These are phyloP conservation scores for Phytophthora idaei DNA, from an alignment of 352 stramenopile species.

Conservation along the genomic window DNA sequence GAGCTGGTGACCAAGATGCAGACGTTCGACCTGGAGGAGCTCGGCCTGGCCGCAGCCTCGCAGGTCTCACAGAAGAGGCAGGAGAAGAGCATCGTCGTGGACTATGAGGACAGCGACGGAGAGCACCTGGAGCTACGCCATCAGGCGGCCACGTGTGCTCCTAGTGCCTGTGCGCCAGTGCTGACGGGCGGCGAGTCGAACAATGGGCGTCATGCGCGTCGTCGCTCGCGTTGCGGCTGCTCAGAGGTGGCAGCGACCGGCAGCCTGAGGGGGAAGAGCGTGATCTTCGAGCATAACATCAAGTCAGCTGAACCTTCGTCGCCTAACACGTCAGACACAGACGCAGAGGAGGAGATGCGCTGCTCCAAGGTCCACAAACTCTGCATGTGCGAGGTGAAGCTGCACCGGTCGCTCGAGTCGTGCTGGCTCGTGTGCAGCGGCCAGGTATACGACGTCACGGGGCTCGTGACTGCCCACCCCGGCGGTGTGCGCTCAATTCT, in stretches of 20 bases:
- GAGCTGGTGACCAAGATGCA: conserved; percentile 20
- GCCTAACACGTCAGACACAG: conserved; percentile 21
- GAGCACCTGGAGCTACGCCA: conserved; percentile 19
- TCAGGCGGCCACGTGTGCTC: conserved; percentile 40
- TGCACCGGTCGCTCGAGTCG: conserved; percentile 91
- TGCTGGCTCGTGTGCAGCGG: conserved; percentile 95
- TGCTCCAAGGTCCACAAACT: conserved; percentile 72
- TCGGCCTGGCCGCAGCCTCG: conserved; percentile 26
- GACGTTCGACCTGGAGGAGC: conserved; percentile 60
- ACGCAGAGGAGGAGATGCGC: conserved; percentile 38
- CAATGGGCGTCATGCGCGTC: conserved; percentile 14
- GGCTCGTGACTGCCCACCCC: conserved; percentile 73
- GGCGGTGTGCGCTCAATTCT: conserved; percentile 80
- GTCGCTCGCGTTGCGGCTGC: conserved; percentile 43
- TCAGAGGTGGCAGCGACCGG: neutral
- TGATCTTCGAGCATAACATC: conserved; percentile 34
- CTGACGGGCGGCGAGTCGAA: conserved; percentile 10
- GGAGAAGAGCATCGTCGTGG: conserved; percentile 57
- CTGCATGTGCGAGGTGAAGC: conserved; percentile 75
- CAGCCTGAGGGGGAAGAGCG: conserved; percentile 39
- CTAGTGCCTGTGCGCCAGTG: conserved; percentile 50
- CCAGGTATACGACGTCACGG: conserved; percentile 89
- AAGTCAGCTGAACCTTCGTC: conserved; percentile 12
- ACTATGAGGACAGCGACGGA: conserved; percentile 52
- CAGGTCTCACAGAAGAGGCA: conserved; percentile 6